A percentile compares a stretch with the other conserved stretches of the same genome.
Conservation (phyloP, 768 basidiomycete species). For the Tulasnella sp. region DNA sequence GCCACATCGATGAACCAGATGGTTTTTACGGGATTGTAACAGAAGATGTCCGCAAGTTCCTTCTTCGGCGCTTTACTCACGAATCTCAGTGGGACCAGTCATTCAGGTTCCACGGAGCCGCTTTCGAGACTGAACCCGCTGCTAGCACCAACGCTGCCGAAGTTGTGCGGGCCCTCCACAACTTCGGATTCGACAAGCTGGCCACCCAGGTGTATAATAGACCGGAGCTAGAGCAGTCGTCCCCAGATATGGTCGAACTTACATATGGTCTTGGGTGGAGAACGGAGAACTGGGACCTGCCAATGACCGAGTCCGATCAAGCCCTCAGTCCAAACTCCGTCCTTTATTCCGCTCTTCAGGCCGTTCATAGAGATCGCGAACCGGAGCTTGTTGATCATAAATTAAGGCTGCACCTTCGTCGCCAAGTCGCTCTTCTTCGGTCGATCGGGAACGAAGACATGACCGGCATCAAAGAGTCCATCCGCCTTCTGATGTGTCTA, state of each 20-base stretch:
- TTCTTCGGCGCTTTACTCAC: conserved; percentile 84
- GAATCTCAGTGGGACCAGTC: conserved; percentile 92
- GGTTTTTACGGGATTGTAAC: conserved; percentile 94
- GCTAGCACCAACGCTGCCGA: conserved; percentile 53
- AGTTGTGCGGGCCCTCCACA: conserved; percentile 74
- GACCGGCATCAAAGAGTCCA: conserved; percentile 63
- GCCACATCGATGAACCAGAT: conserved; percentile 94
- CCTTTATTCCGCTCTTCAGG: conserved; percentile 74
- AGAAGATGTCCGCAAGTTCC: conserved; percentile 68
- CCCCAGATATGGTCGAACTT: conserved; percentile 41
- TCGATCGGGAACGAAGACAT: conserved; percentile 73
- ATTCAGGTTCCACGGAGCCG: conserved; percentile 84
- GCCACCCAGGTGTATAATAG: conserved; percentile 59
- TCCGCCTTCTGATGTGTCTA: conserved; percentile 75
- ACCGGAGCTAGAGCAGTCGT: not conserved
- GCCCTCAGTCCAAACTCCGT: conserved; percentile 39
- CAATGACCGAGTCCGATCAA: conserved; percentile 48
- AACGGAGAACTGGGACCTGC: conserved; percentile 93
- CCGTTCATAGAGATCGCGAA: conserved; percentile 77
- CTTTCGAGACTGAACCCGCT: conserved; percentile 58
- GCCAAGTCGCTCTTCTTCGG: conserved; percentile 64
- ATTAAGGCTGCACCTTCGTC: conserved; percentile 50
- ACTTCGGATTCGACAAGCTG: conserved; percentile 86
- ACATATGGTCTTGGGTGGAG: conserved; percentile 87
- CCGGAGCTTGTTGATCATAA: conserved; percentile 46